Percentiles rank a stretch among this genome's conserved stretches.
These are phyloP conservation scores for Verticillium longisporum DNA, from an alignment of 2,329 filamentous ascomycete genomes.

Conservation along the genomic window DNA sequence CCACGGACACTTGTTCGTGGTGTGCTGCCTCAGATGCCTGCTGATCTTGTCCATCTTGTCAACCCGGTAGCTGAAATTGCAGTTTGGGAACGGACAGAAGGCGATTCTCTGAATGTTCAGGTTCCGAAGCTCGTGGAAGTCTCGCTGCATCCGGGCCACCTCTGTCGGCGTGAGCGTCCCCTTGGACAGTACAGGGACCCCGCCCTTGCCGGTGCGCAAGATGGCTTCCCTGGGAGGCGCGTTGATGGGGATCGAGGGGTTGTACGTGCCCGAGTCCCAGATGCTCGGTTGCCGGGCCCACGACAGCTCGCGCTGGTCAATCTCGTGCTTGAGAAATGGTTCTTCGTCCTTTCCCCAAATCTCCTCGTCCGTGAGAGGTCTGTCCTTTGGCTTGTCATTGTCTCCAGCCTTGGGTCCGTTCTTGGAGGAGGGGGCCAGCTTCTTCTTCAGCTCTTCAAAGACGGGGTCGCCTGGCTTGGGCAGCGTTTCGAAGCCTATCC, in stretches of 20 bases:
- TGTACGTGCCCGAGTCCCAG: constrained; percentile 18
- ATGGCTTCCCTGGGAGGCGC: constrained; percentile 27
- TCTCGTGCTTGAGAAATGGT: neutral
- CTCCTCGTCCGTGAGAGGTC: neutral
- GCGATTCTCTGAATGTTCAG: constrained; percentile 24
- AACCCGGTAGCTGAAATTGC: constrained; percentile 23
- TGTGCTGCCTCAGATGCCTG: constrained; percentile 29
- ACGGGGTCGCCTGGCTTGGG: neutral
- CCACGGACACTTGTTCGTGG: constrained; percentile 25
- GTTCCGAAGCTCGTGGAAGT: constrained; percentile 25
- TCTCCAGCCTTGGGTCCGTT: neutral
- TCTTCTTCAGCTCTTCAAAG: neutral
- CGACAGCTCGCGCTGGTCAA: constrained; percentile 18
- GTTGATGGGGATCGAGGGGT: constrained; percentile 26
- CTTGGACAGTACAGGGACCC: constrained; percentile 27
- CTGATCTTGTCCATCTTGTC: constrained; percentile 21
- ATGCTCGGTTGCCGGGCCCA: constrained; percentile 20
- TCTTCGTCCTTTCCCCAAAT: neutral
- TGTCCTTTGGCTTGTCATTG: neutral
- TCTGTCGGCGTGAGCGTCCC: constrained; percentile 33
- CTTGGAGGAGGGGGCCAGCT: neutral
- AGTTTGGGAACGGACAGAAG: constrained; percentile 31
- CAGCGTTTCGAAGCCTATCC: neutral
- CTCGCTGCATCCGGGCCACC: constrained; percentile 25
- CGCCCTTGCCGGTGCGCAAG: constrained; percentile 22